Evolutionary conservation across 768 basidiomycete species (phyloP).

Genomic region (Dioszegia crocea): DNA sequence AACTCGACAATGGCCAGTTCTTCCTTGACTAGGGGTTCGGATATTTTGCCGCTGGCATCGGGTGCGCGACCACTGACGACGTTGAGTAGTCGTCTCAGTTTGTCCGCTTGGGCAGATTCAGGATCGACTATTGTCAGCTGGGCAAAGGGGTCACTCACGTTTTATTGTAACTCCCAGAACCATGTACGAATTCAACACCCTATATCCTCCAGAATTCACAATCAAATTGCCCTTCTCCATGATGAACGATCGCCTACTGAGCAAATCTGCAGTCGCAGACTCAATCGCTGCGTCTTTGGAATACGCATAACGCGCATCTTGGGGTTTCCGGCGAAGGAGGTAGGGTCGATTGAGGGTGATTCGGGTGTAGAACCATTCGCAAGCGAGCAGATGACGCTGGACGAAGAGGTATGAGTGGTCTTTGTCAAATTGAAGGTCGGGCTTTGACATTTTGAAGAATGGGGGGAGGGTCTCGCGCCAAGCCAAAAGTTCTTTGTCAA

Average conservation of each 20-base stretch:
- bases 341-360: conserved; percentile 51
- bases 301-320: conserved; percentile 46
- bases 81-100: conserved; percentile 44
- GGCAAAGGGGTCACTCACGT: conserved; percentile 23
- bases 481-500: conserved; percentile 49
- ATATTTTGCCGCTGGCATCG: conserved; percentile 45
- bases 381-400: conserved; percentile 49
- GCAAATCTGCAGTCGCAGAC: conserved; percentile 50
- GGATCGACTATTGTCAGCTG: conserved; percentile 43
- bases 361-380: conserved; percentile 50
- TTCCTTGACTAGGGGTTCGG: conserved; percentile 50
- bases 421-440: conserved; percentile 46
- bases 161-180: conserved; percentile 50
- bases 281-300: conserved; percentile 50
- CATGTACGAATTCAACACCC: conserved; percentile 51
- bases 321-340: conserved; percentile 45
- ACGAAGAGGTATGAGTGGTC: conserved; percentile 49
- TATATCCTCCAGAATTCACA: conserved; percentile 48
- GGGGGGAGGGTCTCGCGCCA: conserved; percentile 42
- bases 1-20: conserved; percentile 52
- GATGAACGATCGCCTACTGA: conserved; percentile 48
- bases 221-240: conserved; percentile 50
- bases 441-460: conserved; percentile 43
- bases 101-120: conserved; percentile 47
- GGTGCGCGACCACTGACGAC: conserved; percentile 49